These are phyloP conservation scores for Phytophthora fragariae DNA, from an alignment of 352 stramenopile genomes.

Conservation along the genomic window DNA sequence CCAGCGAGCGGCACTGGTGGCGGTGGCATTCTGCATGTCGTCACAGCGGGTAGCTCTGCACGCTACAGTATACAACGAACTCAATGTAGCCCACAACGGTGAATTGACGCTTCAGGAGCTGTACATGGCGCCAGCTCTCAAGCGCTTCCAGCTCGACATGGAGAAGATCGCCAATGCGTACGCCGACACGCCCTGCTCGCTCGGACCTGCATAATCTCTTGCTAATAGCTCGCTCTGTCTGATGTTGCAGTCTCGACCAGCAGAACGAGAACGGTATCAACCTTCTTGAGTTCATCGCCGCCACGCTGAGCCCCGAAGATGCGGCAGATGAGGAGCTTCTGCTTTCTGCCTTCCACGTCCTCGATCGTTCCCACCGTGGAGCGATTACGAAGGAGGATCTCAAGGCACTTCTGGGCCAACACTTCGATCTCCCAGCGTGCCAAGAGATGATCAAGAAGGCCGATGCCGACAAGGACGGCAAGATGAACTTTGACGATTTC, in stretches of 20 bases:
- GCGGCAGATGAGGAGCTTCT: conserved; percentile 65
- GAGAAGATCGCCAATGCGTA: conserved; percentile 66
- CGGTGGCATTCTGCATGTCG: conserved; percentile 76
- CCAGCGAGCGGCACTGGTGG: conserved; percentile 66
- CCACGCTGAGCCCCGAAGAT: conserved; percentile 68
- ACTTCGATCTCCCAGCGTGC: conserved; percentile 63
- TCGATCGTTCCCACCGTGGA: conserved; percentile 69
- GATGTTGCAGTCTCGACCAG: conserved; percentile 50
- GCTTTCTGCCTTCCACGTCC: conserved; percentile 61
- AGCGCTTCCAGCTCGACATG: conserved; percentile 71
- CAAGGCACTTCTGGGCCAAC: conserved; percentile 58
- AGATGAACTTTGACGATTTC: conserved; percentile 78
- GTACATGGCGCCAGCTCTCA: conserved; percentile 49
- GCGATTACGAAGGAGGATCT: conserved; percentile 69
- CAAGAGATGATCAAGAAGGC: conserved; percentile 74
- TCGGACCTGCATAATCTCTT: too few relatives aligned
- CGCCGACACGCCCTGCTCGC: too few relatives aligned
- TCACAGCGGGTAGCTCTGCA: conserved; percentile 62
- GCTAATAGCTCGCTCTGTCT: too few relatives aligned
- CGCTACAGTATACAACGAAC: conserved; percentile 79
- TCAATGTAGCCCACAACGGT: conserved; percentile 81
- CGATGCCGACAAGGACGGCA: conserved; percentile 72
- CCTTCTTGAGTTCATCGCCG: conserved; percentile 81
- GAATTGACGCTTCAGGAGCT: conserved; percentile 78
- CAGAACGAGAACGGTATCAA: conserved; percentile 81